Conservation (phyloP, 2,329 filamentous ascomycete species). For the Fusarium tjaetaba region DNA sequence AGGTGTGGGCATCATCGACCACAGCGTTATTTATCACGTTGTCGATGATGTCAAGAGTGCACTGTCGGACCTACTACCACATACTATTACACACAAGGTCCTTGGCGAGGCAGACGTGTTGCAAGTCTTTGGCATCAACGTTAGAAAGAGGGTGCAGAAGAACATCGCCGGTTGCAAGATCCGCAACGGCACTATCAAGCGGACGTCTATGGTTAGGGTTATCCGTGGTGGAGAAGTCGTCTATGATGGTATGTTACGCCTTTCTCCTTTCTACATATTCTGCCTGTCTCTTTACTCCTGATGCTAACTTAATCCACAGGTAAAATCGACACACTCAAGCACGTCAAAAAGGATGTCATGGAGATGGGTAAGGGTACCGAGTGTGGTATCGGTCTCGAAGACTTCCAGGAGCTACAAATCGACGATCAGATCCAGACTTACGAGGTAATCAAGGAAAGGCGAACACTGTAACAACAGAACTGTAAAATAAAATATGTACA, state of each 20-base stretch:
- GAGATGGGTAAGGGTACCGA: slow-evolving; percentile 95
- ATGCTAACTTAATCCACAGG: slow-evolving; percentile 61
- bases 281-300: background rate
- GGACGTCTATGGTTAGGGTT: slow-evolving; percentile 74
- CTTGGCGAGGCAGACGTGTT: slow-evolving; percentile 88
- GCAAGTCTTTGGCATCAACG: slow-evolving; percentile 84
- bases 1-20: slow-evolving; percentile 81
- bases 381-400: slow-evolving; percentile 87
- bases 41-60: slow-evolving; percentile 76
- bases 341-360: slow-evolving; percentile 88
- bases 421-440: slow-evolving; percentile 92
- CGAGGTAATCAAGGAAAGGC: slow-evolving; percentile 80
- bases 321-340: slow-evolving; percentile 82
- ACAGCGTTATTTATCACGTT: slow-evolving; percentile 86
- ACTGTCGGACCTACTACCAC: slow-evolving; percentile 75
- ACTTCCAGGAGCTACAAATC: slow-evolving; percentile 79
- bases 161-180: slow-evolving; percentile 90
- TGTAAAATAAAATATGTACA: slow-evolving; percentile 36
- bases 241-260: slow-evolving; percentile 77
- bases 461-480: slow-evolving; percentile 57
- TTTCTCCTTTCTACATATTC: background rate
- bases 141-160: slow-evolving; percentile 75
- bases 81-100: slow-evolving; percentile 74
- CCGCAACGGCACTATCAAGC: slow-evolving; percentile 78
- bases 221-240: slow-evolving; percentile 75